Percentiles rank a stretch among this genome's conserved stretches.
These are phyloP conservation scores for Blastobotrys chiropterorum DNA, from an alignment of 805 yeast genomes.

Conservation along the genomic window DNA sequence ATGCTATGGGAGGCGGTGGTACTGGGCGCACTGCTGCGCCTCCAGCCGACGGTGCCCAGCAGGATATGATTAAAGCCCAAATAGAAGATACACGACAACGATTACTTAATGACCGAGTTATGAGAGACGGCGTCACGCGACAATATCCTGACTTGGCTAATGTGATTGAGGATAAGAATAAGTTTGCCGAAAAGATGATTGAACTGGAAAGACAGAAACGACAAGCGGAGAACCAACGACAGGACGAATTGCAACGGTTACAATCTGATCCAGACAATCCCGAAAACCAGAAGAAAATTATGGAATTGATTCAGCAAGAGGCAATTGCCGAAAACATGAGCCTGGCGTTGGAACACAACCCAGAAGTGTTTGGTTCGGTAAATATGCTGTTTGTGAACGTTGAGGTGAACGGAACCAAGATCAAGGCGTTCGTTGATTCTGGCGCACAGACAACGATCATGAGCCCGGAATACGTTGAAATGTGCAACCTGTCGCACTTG, in stretches of 20 bases:
- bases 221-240: conserved; percentile 33
- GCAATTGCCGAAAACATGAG: conserved; percentile 75
- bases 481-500: conserved; percentile 60
- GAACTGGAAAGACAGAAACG: conserved; percentile 25
- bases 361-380: conserved; percentile 81
- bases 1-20: conserved; percentile 1
- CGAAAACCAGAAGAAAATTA: conserved; percentile 55
- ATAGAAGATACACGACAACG: conserved; percentile 32
- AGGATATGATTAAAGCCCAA: conserved; percentile 10
- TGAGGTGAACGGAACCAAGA: conserved; percentile 70
- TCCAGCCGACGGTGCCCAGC: conserved; percentile 3
- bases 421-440: conserved; percentile 91
- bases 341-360: conserved; percentile 78
- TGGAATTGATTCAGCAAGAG: conserved; percentile 61
- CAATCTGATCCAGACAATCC: conserved; percentile 66
- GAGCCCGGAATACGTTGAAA: conserved; percentile 68
- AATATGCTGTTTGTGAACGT: conserved; percentile 77
- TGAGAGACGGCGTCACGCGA: conserved; percentile 29
- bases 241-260: conserved; percentile 44
- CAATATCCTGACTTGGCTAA: conserved; percentile 45
- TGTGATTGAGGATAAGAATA: conserved; percentile 41
- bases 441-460: conserved; percentile 91
- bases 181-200: conserved; percentile 37
- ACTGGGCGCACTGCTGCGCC: background rate
- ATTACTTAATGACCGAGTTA: conserved; percentile 30